A percentile compares a stretch with the other conserved stretches of the same genome.
These are phyloP conservation scores for Auriscalpium orientale DNA, from an alignment of 768 basidiomycete species.

Conservation along the genomic window DNA sequence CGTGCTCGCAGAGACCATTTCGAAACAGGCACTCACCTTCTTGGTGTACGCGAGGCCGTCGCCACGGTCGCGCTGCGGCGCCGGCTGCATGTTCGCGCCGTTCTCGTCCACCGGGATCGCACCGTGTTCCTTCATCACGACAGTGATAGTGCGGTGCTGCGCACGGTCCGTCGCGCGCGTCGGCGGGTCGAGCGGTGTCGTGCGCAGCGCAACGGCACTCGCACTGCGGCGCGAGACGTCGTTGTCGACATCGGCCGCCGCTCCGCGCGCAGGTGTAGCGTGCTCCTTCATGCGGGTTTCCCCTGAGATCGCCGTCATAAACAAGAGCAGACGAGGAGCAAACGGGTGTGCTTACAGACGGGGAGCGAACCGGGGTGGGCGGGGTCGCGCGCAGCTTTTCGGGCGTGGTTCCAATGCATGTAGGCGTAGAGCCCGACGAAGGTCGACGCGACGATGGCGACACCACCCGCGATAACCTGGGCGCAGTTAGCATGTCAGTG, in stretches of 20 bases:
- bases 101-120: not conserved
- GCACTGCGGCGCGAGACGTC: too few species aligned
- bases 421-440: slow-evolving; percentile 6
- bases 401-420: slow-evolving; percentile 5
- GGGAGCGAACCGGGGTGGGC: slow-evolving; percentile 6
- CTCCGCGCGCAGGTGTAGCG: too few species aligned
- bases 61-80: slow-evolving; percentile 5
- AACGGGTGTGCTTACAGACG: not conserved
- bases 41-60: slow-evolving; percentile 6
- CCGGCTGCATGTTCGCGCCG: slow-evolving; percentile 3
- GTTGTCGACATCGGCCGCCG: too few species aligned
- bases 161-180: not conserved
- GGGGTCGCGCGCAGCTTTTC: slow-evolving; percentile 9
- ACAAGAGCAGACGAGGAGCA: not conserved
- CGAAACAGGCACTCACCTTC: not conserved
- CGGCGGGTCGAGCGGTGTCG: not conserved
- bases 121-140: not conserved
- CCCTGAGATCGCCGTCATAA: not conserved
- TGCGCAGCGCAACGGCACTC: too few species aligned
- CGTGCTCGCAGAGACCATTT: too few species aligned
- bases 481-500: too few species aligned
- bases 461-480: slow-evolving; percentile 5
- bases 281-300: too few species aligned
- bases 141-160: not conserved
- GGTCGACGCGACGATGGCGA: slow-evolving; percentile 2